Conservation (phyloP, 805 yeast species). For the Tetrapisispora arboricola region DNA sequence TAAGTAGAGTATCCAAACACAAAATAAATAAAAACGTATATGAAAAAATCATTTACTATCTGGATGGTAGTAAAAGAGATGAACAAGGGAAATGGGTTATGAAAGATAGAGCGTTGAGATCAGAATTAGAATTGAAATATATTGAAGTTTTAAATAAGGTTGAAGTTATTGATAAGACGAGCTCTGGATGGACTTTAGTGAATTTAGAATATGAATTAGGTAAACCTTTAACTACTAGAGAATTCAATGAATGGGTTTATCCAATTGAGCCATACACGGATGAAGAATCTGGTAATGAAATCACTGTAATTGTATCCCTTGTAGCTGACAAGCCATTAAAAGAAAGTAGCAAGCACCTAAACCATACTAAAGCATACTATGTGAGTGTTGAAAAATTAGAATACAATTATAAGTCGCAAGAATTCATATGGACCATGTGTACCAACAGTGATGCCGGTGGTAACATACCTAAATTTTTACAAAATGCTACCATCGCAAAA, state of each 20-base stretch:
- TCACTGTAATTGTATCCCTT: conserved; percentile 27
- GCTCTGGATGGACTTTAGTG: conserved; percentile 24
- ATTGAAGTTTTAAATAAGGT: conserved; percentile 26
- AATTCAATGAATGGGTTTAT: conserved; percentile 31
- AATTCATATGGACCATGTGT: conserved; percentile 31
- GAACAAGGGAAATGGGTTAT: conserved; percentile 13
- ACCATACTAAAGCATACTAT: conserved; percentile 28
- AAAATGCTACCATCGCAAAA: conserved; percentile 31
- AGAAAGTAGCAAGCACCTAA: conserved; percentile 10
- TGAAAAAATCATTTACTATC: conserved; percentile 19
- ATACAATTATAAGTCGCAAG: conserved; percentile 12
- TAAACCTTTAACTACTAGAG: conserved; percentile 29
- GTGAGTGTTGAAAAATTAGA: conserved; percentile 29
- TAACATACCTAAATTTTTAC: conserved; percentile 32
- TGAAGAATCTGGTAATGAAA: conserved; percentile 14
- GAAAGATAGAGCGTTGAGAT: conserved; percentile 23
- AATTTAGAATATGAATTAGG: conserved; percentile 31
- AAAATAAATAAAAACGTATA: conserved; percentile 11
- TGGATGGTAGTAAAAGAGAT: conserved; percentile 22
- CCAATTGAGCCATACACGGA: conserved; percentile 17
- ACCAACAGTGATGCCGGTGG: conserved; percentile 35
- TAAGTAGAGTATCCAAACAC: conserved; percentile 26
- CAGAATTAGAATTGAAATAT: conserved; percentile 28
- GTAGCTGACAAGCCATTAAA: conserved; percentile 21
- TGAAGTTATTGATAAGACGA: conserved; percentile 13